Percentiles rank a stretch among this genome's conserved stretches.
These are phyloP conservation scores for Aleurites moluccanus DNA, from an alignment of 441 rosid species.

Conservation along the genomic window DNA sequence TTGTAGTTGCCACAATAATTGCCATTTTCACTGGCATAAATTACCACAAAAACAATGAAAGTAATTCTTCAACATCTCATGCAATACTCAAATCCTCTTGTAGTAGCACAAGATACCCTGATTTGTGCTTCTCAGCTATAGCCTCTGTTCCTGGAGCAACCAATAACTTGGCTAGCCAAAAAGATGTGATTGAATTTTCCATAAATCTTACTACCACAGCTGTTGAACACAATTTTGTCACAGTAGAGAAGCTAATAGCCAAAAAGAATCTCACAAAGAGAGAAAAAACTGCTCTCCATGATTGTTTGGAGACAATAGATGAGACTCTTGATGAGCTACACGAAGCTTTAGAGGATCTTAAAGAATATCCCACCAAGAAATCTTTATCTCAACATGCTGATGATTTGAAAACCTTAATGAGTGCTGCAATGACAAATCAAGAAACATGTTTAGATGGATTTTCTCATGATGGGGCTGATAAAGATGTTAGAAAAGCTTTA, in stretches of 20 bases:
- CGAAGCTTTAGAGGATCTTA: slow-evolving; percentile 53
- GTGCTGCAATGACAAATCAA: slow-evolving; percentile 83
- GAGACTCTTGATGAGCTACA: slow-evolving; percentile 68
- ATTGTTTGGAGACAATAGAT: slow-evolving; percentile 74
- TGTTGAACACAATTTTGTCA: slow-evolving; percentile 57
- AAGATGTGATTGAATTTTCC: slow-evolving; percentile 63
- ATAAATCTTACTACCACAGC: slow-evolving; percentile 50
- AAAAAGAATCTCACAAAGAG: slow-evolving; percentile 40
- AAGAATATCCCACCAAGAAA: slow-evolving; percentile 54
- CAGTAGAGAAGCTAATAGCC: slow-evolving; percentile 44
- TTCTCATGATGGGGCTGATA: slow-evolving; percentile 57
- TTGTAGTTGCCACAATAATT: slow-evolving; percentile 11
- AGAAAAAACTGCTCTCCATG: slow-evolving; percentile 66
- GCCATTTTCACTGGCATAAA: slow-evolving; percentile 30
- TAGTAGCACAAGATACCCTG: slow-evolving; percentile 51
- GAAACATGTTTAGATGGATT: slow-evolving; percentile 85
- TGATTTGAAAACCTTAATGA: slow-evolving; percentile 65
- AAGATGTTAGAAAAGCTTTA: slow-evolving; percentile 44
- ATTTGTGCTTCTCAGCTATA: slow-evolving; percentile 56
- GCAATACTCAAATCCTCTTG: slow-evolving; percentile 58
- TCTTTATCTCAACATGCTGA: slow-evolving; percentile 53
- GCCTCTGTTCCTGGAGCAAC: slow-evolving; percentile 34
- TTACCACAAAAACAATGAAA: slow-evolving; percentile 25
- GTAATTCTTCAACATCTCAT: slow-evolving; percentile 32
- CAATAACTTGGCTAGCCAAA: slow-evolving; percentile 38